These are phyloP conservation scores for Berkeleyomyces rouxiae DNA, from an alignment of 2,329 filamentous ascomycete species.

Conservation along the genomic window DNA sequence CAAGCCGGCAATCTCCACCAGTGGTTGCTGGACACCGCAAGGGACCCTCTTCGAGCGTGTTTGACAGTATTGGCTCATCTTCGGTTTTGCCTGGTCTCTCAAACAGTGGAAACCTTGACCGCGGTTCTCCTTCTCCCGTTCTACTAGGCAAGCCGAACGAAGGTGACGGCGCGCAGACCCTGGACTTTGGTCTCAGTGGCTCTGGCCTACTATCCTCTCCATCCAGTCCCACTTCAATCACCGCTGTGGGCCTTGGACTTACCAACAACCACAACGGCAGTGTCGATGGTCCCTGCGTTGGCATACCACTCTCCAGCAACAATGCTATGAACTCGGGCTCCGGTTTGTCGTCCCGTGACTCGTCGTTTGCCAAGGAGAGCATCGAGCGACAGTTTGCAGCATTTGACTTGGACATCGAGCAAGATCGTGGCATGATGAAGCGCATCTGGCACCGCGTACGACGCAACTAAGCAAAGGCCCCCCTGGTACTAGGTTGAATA, in stretches of 20 bases:
- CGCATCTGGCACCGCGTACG: constrained; percentile 45
- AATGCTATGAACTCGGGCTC: constrained; percentile 18
- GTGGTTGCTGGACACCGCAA: background rate
- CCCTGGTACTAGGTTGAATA: background rate
- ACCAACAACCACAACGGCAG: background rate
- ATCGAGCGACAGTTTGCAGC: constrained; percentile 37
- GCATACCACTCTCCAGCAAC: constrained; percentile 18
- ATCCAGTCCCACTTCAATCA: background rate
- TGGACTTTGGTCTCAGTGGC: background rate
- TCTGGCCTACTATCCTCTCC: background rate
- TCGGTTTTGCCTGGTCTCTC: background rate
- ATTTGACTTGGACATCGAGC: constrained; percentile 33
- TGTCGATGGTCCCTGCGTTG: constrained; percentile 12
- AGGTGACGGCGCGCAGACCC: background rate
- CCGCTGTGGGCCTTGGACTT: background rate
- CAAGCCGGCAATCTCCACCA: constrained; percentile 5
- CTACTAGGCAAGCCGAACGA: background rate
- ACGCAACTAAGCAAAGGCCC: constrained; percentile 1
- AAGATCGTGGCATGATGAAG: constrained; percentile 41
- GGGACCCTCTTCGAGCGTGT: background rate
- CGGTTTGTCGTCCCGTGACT: constrained; percentile 3
- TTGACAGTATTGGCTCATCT: background rate
- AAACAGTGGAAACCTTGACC: background rate
- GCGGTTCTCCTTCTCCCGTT: background rate
- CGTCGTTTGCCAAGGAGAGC: constrained; percentile 30